Base-by-base conservation (phyloP, 2,329 filamentous ascomycete species). In the Aureobasidium sp. region DNA sequence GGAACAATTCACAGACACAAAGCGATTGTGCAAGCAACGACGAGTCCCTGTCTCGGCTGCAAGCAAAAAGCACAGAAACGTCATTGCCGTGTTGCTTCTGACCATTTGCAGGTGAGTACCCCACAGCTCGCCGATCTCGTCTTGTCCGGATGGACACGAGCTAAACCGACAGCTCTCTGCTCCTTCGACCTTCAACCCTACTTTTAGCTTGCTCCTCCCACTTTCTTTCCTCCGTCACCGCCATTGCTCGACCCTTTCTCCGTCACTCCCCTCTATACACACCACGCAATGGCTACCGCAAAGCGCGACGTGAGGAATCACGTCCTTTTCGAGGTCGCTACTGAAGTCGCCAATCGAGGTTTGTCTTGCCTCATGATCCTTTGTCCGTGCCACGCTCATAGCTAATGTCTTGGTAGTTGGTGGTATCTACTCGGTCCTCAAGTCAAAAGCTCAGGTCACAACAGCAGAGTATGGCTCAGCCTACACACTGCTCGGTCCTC, bases 351-450 rank as follows among this genome's bases (percentile, higher is more conserved):
- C 65, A 96, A 97, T 82, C 86, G 94, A 83, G 90, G 90, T 93
- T 82, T 68, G 81, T 53, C n/a, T 8, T 41, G 6, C 8, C 39
- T 47, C 56, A 48, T 42, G 29, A 48, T 48, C 17, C 44, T 23
- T 60, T 51, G 39, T 50, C 27, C 36, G 57, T 17, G 12, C 44
- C 55, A 12, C 32, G 29, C 8, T 26, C 17, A 4, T 42, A 41
- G 42, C 66, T 71, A 63, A 72, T 63, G 15, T 32, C 36, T 48
- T 62, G 42, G 32, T 68, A 95, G 94, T 99, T 65, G 94, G 94
- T 72, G 94, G 94, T 70, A 99, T 99, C 78, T 99, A 99, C 82
- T 97, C 93, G 17, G 94, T 99, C 67, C 87, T 99, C 78, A 99
- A 99, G 78, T 99, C 94, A 65, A 99, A 99, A 78, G 93, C 94